These are phyloP conservation scores for Parascedosporium putredinis DNA, from an alignment of 2,329 filamentous ascomycete species.

Conservation along the genomic window DNA sequence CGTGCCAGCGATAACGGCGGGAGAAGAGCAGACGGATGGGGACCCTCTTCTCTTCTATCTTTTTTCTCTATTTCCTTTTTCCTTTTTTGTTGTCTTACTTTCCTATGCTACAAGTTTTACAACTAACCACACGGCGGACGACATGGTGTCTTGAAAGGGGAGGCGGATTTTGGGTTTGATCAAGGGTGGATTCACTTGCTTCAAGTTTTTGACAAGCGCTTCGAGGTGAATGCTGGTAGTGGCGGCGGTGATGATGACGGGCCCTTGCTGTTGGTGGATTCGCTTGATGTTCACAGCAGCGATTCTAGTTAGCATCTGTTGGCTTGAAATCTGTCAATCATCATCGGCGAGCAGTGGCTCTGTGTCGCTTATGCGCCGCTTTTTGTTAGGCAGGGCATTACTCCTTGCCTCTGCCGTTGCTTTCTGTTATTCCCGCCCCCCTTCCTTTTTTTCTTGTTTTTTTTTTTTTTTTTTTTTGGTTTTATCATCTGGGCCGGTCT, in stretches of 20 bases:
- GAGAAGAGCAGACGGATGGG: too few species aligned
- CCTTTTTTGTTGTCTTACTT: too few species aligned
- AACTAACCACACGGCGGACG: background rate
- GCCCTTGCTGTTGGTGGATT: background rate
- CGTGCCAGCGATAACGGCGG: too few species aligned
- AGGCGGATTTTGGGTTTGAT: background rate
- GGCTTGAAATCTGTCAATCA: too few species aligned
- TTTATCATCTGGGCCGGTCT: constrained; percentile 3
- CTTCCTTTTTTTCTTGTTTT: constrained; percentile 1
- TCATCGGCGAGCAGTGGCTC: too few species aligned
- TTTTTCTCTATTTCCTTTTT: too few species aligned
- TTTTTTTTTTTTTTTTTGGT: constrained; percentile 6
- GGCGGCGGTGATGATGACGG: too few species aligned
- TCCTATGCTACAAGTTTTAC: background rate
- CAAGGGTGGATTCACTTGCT: background rate
- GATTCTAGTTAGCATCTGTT: background rate
- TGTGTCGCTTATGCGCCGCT: too few species aligned
- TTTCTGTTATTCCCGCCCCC: constrained; percentile 1
- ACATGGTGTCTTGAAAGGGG: background rate
- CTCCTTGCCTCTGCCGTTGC: background rate
- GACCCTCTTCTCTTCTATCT: too few species aligned
- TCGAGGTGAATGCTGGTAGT: too few species aligned
- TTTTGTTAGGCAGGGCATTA: background rate
- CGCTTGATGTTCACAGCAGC: background rate
- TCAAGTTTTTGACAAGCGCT: background rate